phyloP scores from a whole-genome alignment of 2,329 filamentous ascomycete species.

The Kalmusia sp. region DNA sequence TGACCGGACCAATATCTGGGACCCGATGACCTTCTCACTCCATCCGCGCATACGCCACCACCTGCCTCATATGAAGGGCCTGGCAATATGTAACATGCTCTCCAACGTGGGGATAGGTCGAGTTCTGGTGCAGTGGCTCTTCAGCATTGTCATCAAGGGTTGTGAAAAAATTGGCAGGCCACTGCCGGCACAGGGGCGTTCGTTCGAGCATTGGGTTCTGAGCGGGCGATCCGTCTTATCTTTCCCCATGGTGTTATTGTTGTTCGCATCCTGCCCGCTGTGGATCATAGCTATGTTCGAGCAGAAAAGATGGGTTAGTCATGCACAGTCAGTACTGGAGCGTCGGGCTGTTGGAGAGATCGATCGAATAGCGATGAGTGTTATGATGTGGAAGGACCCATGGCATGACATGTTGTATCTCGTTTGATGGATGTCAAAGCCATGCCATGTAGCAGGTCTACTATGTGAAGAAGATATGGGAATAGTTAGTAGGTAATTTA shows the following conservation, averaged over 20 bases:
- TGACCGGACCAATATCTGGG: background rate
- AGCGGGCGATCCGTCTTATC: background rate
- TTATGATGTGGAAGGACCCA: constrained; percentile 1
- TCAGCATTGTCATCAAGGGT: background rate
- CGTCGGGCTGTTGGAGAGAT: background rate
- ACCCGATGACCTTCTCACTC: background rate
- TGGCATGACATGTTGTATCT: constrained; percentile 1
- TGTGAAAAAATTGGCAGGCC: background rate
- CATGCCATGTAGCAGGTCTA: background rate
- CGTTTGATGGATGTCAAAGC: background rate
- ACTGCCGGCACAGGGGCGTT: background rate
- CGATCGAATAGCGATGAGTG: background rate
- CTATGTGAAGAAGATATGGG: no score
- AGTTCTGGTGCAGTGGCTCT: background rate
- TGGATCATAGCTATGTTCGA: background rate
- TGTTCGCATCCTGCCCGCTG: background rate
- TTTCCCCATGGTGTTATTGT: background rate
- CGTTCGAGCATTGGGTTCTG: background rate
- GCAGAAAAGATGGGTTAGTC: background rate
- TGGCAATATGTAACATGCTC: background rate
- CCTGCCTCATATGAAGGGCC: background rate
- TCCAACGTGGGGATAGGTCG: background rate
- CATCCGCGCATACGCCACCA: background rate
- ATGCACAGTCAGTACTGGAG: constrained; percentile 1
- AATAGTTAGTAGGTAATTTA: no score